These are phyloP conservation scores for Luvunga scandens DNA, from an alignment of 345 rosid species.

Conservation along the genomic window DNA sequence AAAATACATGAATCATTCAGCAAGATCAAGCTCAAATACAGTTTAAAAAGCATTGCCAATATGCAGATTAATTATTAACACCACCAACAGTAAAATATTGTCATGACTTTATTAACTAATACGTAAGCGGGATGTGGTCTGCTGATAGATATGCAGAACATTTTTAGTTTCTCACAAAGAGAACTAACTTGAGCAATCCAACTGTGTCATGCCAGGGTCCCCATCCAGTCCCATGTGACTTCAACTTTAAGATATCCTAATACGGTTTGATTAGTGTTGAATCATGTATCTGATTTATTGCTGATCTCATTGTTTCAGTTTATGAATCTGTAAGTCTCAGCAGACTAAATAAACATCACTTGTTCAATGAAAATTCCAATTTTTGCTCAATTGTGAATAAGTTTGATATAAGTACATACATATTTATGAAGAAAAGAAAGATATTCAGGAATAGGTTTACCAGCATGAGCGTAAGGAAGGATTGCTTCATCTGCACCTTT, in stretches of 20 bases:
- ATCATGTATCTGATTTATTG: background rate
- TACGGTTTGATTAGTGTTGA: too few species aligned
- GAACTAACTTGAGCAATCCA: too few species aligned
- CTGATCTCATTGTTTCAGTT: background rate
- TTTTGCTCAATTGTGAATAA: background rate
- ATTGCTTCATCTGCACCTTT: slow-evolving; percentile 99
- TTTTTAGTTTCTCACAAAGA: too few species aligned
- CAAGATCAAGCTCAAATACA: background rate
- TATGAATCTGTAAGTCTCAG: background rate
- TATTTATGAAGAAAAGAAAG: background rate
- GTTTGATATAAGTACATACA: background rate
- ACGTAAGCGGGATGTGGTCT: background rate
- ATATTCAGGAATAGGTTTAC: slow-evolving; percentile 37
- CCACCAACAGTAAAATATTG: background rate
- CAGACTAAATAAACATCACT: background rate
- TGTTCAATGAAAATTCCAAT: background rate
- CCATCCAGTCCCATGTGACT: too few species aligned
- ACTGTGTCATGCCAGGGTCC: too few species aligned
- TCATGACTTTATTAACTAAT: background rate
- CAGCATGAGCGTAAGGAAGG: slow-evolving; percentile 71
- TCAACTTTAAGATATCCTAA: too few species aligned
- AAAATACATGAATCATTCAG: background rate
- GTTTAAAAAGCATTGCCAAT: background rate
- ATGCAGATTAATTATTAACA: background rate
- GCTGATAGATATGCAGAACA: too few species aligned